Base-by-base conservation (phyloP, 306 rosid species). In the Arachis hypogaea region DNA sequence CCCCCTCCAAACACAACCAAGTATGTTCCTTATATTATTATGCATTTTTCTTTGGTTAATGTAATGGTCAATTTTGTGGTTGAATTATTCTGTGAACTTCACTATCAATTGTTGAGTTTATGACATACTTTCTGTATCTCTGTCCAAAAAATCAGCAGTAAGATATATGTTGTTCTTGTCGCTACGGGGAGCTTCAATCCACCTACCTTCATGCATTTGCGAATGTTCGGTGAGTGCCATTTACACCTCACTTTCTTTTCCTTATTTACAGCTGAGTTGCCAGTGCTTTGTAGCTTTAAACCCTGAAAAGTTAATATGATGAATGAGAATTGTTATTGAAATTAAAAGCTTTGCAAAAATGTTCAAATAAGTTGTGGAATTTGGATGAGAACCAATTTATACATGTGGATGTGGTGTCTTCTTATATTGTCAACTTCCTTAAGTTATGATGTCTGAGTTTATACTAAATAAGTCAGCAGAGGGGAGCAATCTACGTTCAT, bases 151-250 rank as follows among this genome's bases (percentile, higher is more conserved):
- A 69, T 47, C 59, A 93, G 93, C 59, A 83, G 74, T 76, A 87
- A 83, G 84, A 82, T 72, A 78, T 78, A 82, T 75, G 92, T 85
- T 36, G 82, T 88, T 74, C 88, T 93, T 56, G 88, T 91, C 11
- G 88, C 92, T 50, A 85, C 91, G 33, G 94, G 94, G 84, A 93
- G 98, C 82, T 93, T 93, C 88, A 93, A 91, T 78, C 97, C 98
- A 54, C 94, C 98, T 22, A 93, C 98, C 30, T 91, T 83, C 69
- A 93, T 93, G 97, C 98, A 93, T 84, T 83, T 91, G 57, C 97
- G 96, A 75, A 80, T 93, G 87, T 81, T 91, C 42, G 98, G 98
- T 93, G 63, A 85, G 89, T 85, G 77, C 43, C 51, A 8, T 65
- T 73, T 28, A 9, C 11, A 38, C 7, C 63, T 77, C 55, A 57